These are phyloP conservation scores for Yarrowia osloensis DNA, from an alignment of 805 yeast species.

Conservation along the genomic window DNA sequence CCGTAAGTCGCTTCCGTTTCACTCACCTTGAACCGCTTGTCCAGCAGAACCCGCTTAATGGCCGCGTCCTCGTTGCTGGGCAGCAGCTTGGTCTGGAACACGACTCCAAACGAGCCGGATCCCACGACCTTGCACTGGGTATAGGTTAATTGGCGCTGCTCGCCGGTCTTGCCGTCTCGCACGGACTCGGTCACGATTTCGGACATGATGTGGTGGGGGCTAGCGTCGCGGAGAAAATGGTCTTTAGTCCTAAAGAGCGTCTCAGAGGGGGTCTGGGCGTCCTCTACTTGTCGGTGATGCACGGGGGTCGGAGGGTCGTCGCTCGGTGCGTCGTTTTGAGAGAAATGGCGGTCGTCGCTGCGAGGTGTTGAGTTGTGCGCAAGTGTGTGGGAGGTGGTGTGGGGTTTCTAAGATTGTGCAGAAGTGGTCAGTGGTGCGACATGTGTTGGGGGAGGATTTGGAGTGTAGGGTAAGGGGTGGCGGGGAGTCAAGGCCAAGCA, in stretches of 20 bases:
- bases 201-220: slow-evolving; percentile 11
- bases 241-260: not conserved
- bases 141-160: slow-evolving; percentile 62
- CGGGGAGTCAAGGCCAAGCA: too few relatives aligned
- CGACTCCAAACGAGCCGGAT: slow-evolving; percentile 99
- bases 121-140: slow-evolving; percentile 90
- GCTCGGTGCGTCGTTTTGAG: not conserved
- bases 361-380: slow-evolving; percentile 10
- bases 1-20: too few relatives aligned
- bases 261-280: not conserved
- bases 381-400: slow-evolving; percentile 15
- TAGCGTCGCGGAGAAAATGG: not conserved
- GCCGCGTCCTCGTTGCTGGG: slow-evolving; percentile 83
- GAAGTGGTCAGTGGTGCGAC: slow-evolving; percentile 6
- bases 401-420: slow-evolving; percentile 24
- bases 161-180: slow-evolving; percentile 70
- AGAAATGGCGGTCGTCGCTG: not conserved
- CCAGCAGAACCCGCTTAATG: slow-evolving; percentile 94
- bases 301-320: not conserved
- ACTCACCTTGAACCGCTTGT: slow-evolving; percentile 63
- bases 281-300: not conserved
- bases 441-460: not conserved
- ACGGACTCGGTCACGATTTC: slow-evolving; percentile 60
- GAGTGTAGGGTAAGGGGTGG: slow-evolving; percentile 13
- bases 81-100: slow-evolving; percentile 79